A percentile compares a stretch with the other conserved stretches of the same genome.
Evolutionary conservation across 495 filamentous ascomycete genomes (phyloP).

Genomic region (Sabuloglossum arenarium): DNA sequence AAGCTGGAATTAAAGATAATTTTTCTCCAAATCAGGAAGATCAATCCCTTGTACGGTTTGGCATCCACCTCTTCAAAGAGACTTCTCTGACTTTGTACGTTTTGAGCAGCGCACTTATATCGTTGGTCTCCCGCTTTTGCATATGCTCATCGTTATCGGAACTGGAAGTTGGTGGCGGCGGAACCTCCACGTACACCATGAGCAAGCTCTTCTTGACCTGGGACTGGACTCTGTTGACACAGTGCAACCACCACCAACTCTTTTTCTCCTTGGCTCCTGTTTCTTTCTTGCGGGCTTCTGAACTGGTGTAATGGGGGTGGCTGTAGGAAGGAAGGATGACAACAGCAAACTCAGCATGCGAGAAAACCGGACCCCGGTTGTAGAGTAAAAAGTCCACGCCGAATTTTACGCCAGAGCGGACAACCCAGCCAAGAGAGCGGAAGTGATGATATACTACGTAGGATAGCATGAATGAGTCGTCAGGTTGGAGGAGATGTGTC

Average conservation of each 20-base stretch:
- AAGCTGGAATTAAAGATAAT: not conserved
- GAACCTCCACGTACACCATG: constrained; percentile 77
- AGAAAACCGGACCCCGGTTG: constrained; percentile 81
- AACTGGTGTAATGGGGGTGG: constrained; percentile 43
- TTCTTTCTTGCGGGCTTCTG: constrained; percentile 25
- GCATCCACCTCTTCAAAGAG: constrained; percentile 58
- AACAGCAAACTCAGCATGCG: constrained; percentile 82
- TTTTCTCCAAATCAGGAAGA: not conserved
- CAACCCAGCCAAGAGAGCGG: constrained; percentile 90
- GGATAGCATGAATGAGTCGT: constrained; percentile 68
- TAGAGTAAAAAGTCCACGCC: constrained; percentile 86
- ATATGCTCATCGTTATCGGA: constrained; percentile 5
- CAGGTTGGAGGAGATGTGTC: constrained; percentile 26
- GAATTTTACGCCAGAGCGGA: constrained; percentile 85
- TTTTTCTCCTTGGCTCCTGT: constrained; percentile 26
- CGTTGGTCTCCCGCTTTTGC: constrained; percentile 21
- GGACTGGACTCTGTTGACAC: constrained; percentile 73
- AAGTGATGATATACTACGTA: constrained; percentile 94
- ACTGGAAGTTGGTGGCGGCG: constrained; percentile 30
- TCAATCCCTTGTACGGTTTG: constrained; percentile 55
- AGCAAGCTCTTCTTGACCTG: constrained; percentile 80
- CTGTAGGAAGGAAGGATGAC: constrained; percentile 67
- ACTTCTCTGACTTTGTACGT: constrained; percentile 69
- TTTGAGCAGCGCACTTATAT: constrained; percentile 40
- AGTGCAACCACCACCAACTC: constrained; percentile 86